Base-by-base conservation (phyloP, 1,139 yeast genomes). In the Neolecta irregularis region DNA sequence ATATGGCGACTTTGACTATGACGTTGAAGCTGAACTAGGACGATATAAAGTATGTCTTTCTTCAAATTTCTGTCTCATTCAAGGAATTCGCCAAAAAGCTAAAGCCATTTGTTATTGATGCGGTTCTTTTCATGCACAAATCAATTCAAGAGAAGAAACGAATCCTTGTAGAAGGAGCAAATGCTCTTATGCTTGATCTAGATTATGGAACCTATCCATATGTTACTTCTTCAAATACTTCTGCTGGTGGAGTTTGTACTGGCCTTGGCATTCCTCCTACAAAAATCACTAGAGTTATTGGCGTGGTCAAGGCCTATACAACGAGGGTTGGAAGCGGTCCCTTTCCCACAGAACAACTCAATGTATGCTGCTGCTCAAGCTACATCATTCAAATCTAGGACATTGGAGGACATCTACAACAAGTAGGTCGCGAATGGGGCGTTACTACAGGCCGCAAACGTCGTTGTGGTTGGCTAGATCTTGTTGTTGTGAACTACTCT, bases 321-420 rank as follows among this genome's bases (percentile, higher is more conserved):
- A 88, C 98, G 29, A 74, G 99, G 61, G 99, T 88, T 40, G 99
- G 99, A 51, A 96, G 83, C 53, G 99, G 99, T 44, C 98, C 99
- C 24, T 88, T 88, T 78, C 96, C 99, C 44, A 76, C 96, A 40
- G 99, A 88, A 61, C 96, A 85, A 58, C 69, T 85, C 56, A 83
- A 88, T 57, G 73, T 20, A 8, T 33, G n/a, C 5, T 32, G 2
- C 20, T 17, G 7, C 21, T 11, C 2, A 13, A 17, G 9, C 5
- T 5, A 9, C 13, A 3, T 16, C 16, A 29, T 6, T 29, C 4
- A 13, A 5, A 21, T 34, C n/a, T 22, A 35, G 38, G 24, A 64
- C 29, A 70, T 64, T 37, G 99, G 99, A 52, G 93, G 78, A 53
- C 71, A 73, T 46, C 67, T 88, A 53, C 98, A 91, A 60, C 61